phyloP scores from a whole-genome alignment of 352 stramenopile genomes.

The Detonula confervacea region DNA sequence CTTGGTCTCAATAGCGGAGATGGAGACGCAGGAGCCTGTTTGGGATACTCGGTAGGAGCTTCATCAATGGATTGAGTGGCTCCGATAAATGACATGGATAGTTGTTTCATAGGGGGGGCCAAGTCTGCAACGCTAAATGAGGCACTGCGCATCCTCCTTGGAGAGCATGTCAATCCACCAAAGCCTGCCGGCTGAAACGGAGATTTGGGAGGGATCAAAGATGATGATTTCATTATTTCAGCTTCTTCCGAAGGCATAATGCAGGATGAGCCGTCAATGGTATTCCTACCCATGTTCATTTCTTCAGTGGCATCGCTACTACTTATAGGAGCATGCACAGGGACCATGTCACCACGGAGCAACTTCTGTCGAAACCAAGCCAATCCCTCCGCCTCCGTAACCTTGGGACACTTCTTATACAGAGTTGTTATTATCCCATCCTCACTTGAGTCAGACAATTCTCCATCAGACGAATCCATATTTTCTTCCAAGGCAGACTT shows the following conservation, averaged over 20 bases:
- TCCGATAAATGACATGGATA: neutral
- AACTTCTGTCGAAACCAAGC: conserved; percentile 52
- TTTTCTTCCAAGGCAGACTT: neutral
- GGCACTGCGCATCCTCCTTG: conserved; percentile 28
- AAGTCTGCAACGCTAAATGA: conserved; percentile 33
- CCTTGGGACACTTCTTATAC: conserved; percentile 29
- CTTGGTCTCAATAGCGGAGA: too few relatives aligned
- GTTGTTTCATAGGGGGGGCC: neutral
- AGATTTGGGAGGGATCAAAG: too few relatives aligned
- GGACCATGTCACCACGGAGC: conserved; percentile 36
- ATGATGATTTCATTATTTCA: too few relatives aligned
- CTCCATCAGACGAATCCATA: too few relatives aligned
- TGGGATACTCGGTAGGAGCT: too few relatives aligned
- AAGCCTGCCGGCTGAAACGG: conserved; percentile 43
- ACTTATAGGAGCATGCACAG: neutral
- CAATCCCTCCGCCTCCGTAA: conserved; percentile 35
- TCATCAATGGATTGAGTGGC: too few relatives aligned
- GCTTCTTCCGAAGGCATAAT: neutral
- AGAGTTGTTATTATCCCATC: neutral
- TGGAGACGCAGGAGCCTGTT: too few relatives aligned
- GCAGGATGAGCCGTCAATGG: neutral
- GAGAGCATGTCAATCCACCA: conserved; percentile 32
- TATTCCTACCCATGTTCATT: neutral
- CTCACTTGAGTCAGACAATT: neutral
- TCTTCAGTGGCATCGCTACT: neutral